Evolutionary conservation across 352 stramenopile species (phyloP).

Genomic region (Phytophthora melonis): DNA sequence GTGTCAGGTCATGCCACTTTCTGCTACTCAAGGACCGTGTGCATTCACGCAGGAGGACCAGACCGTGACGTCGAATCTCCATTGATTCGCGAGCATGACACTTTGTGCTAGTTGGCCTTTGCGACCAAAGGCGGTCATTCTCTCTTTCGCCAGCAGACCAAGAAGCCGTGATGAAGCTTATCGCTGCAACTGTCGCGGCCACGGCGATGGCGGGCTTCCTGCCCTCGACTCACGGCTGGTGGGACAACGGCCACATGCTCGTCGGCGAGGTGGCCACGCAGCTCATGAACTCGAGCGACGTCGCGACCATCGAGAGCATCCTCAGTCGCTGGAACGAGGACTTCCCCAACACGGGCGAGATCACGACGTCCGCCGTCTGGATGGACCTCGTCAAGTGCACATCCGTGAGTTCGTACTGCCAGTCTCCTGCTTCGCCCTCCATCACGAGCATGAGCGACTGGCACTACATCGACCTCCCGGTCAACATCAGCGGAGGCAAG

Average conservation of each 20-base stretch:
- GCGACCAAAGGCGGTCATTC: conserved; percentile 10
- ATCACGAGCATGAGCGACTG: conserved; percentile 63
- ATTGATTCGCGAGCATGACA: background rate
- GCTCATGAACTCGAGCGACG: conserved; percentile 52
- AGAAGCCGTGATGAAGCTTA: conserved; percentile 46
- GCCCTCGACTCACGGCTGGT: conserved; percentile 49
- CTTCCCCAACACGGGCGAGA: conserved; percentile 65
- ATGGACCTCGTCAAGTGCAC: conserved; percentile 71
- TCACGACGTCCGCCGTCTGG: conserved; percentile 61
- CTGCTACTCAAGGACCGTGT: background rate
- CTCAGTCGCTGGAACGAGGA: conserved; percentile 56
- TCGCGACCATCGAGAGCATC: conserved; percentile 59
- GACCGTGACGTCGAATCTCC: no score
- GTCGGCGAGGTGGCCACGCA: conserved; percentile 60
- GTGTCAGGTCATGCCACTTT: background rate
- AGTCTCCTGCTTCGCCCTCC: conserved; percentile 47
- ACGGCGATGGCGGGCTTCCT: conserved; percentile 24
- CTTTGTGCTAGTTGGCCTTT: background rate
- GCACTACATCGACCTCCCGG: conserved; percentile 78
- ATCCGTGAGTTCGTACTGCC: conserved; percentile 43
- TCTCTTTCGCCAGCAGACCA: conserved; percentile 6
- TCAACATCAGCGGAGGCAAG: conserved; percentile 56
- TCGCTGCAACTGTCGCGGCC: conserved; percentile 20
- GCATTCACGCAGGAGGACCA: background rate
- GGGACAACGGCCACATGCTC: conserved; percentile 78